A percentile compares a stretch with the other conserved stretches of the same genome.
phyloP scores from a whole-genome alignment of 495 filamentous ascomycete species.

The Jackrogersella multiformis region DNA sequence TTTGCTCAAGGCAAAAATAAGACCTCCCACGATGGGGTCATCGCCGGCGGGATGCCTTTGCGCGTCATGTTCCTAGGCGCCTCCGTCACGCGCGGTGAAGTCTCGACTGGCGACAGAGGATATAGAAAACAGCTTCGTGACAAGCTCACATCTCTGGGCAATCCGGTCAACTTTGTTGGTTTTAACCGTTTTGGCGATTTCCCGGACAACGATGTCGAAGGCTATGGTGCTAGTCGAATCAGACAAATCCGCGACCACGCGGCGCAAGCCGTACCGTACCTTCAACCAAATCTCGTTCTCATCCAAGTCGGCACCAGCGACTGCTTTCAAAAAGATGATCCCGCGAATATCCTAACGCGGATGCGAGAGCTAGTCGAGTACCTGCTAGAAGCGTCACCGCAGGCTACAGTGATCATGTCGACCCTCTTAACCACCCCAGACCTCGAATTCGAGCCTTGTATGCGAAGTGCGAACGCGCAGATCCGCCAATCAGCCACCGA shows the following conservation, averaged over 20 bases:
- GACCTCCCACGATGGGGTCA: constrained; percentile 11
- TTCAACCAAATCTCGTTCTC: constrained; percentile 43
- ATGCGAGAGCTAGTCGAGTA: constrained; percentile 42
- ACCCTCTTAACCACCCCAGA: constrained; percentile 38
- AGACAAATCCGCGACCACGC: constrained; percentile 36
- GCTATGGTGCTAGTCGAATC: constrained; percentile 41
- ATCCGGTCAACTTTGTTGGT: constrained; percentile 43
- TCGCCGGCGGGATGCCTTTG: constrained; percentile 35
- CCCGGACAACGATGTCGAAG: constrained; percentile 45
- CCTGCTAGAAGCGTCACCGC: constrained; percentile 36
- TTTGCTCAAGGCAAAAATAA: constrained; percentile 7
- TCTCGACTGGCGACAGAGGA: constrained; percentile 42
- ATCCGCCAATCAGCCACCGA: constrained; percentile 49
- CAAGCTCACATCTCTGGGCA: constrained; percentile 38
- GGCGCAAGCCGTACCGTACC: constrained; percentile 35
- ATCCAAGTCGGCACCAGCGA: constrained; percentile 47
- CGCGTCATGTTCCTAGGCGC: constrained; percentile 46
- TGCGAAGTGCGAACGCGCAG: constrained; percentile 42
- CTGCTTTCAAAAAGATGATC: constrained; percentile 45
- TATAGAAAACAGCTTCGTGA: constrained; percentile 43
- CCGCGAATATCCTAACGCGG: constrained; percentile 31
- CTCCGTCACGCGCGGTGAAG: constrained; percentile 43
- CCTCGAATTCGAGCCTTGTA: constrained; percentile 44
- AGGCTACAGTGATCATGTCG: constrained; percentile 41
- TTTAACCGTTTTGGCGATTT: constrained; percentile 47